phyloP scores from a whole-genome alignment of 805 yeast genomes.

The Yarrowia sp. region DNA sequence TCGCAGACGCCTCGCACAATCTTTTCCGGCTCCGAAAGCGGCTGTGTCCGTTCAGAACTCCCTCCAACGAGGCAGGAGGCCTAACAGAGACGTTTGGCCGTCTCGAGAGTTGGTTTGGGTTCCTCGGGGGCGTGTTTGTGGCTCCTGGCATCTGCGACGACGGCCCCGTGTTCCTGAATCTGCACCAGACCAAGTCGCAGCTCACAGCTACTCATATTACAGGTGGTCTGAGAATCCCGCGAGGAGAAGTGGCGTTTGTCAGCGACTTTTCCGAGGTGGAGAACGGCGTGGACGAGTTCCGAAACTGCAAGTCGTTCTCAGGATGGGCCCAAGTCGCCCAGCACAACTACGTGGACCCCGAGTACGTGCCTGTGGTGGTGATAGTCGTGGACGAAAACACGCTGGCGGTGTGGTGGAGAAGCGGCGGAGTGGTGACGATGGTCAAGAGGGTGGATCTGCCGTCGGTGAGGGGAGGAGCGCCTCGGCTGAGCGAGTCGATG shows the following conservation, averaged over 20 bases:
- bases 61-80: background rate
- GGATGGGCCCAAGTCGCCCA: slow-evolving; percentile 7
- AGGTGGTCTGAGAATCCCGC: background rate
- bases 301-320: background rate
- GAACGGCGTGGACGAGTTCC: background rate
- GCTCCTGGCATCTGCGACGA: background rate
- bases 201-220: slow-evolving; percentile 8
- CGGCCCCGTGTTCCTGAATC: slow-evolving; percentile 6
- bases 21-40: slow-evolving; percentile 4
- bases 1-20: background rate
- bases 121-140: background rate
- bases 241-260: slow-evolving; percentile 9
- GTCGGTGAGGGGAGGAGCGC: background rate
- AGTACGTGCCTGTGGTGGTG: background rate
- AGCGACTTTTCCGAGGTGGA: background rate
- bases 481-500: background rate
- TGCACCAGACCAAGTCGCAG: background rate
- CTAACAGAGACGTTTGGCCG: slow-evolving; percentile 11
- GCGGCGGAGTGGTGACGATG: background rate
- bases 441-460: slow-evolving; percentile 13
- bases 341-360: slow-evolving; percentile 1
- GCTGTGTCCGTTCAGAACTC: slow-evolving; percentile 7
- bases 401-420: slow-evolving; percentile 4
- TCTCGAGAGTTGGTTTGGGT: slow-evolving; percentile 6
- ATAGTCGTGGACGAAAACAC: slow-evolving; percentile 14